These are phyloP conservation scores for Bacidia gigantensis DNA, from an alignment of 495 filamentous ascomycete genomes.

Conservation along the genomic window DNA sequence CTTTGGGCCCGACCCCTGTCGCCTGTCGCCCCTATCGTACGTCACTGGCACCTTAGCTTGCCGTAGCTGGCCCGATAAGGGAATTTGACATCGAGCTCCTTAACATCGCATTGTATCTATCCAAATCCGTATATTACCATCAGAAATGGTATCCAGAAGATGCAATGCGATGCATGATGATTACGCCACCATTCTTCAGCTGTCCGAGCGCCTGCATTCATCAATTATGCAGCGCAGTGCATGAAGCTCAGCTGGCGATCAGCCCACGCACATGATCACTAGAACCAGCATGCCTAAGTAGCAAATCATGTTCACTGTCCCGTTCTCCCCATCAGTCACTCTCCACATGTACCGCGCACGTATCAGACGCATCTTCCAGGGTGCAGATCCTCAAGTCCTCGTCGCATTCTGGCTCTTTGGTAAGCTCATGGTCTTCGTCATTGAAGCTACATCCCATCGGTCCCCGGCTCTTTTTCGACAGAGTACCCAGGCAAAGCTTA, in stretches of 20 bases:
- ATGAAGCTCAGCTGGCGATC: not conserved
- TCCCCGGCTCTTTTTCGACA: not conserved
- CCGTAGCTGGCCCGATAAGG: too few species aligned
- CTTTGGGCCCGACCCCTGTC: not conserved
- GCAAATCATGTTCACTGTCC: constrained; percentile 46
- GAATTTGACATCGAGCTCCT: too few species aligned
- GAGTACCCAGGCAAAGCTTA: constrained; percentile 80
- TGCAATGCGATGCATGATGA: too few species aligned
- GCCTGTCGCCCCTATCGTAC: not conserved
- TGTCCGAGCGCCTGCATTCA: too few species aligned
- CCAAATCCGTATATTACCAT: too few species aligned
- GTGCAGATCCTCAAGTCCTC: constrained; percentile 58
- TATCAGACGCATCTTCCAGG: constrained; percentile 46
- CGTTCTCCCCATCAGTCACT: constrained; percentile 59
- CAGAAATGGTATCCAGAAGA: too few species aligned
- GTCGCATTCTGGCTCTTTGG: constrained; percentile 46
- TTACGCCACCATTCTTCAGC: too few species aligned
- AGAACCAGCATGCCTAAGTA: not conserved
- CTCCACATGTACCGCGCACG: constrained; percentile 57
- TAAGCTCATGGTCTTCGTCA: not conserved
- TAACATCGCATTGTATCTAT: too few species aligned
- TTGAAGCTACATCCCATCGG: not conserved
- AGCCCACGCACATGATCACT: not conserved
- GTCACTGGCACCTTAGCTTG: too few species aligned
- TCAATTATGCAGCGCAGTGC: too few species aligned